Conservation (phyloP, 163 green algal genomes). For the Prototheca wickerhamii region DNA sequence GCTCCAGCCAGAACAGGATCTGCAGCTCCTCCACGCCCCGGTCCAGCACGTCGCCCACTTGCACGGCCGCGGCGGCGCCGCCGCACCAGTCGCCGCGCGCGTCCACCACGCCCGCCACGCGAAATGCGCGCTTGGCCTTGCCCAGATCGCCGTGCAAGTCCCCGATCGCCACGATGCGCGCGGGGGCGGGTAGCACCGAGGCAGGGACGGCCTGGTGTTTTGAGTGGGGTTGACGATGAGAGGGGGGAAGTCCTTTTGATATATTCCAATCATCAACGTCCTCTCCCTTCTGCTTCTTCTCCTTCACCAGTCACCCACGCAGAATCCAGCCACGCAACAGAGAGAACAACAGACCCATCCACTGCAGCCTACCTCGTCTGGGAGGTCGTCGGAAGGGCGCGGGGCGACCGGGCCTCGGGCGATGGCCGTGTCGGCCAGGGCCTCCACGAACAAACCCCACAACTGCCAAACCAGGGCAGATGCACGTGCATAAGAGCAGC, state of each 20-base stretch:
- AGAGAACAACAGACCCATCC: no score
- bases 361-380: no score
- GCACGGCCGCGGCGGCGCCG: constrained; percentile 48
- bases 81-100: constrained; percentile 60
- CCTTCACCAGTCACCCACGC: no score
- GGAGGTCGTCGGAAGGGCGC: not conserved
- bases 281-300: not conserved
- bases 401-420: constrained; percentile 9
- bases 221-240: not conserved
- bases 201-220: not conserved
- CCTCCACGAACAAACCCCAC: constrained; percentile 15
- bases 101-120: constrained; percentile 61
- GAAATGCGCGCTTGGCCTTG: constrained; percentile 58
- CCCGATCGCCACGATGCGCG: constrained; percentile 72
- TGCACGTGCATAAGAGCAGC: no score
- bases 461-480: constrained; percentile 3
- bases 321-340: no score
- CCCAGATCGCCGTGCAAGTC: constrained; percentile 79
- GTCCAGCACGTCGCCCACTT: constrained; percentile 89
- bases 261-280: not conserved
- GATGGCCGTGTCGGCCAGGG: constrained; percentile 15
- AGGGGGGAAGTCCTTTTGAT: no score
- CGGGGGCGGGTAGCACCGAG: constrained; percentile 15
- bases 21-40: constrained; percentile 75
- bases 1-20: constrained; percentile 78